phyloP scores from a whole-genome alignment of 1,284 basidiomycete species.

The Melampsora larici-populina region DNA sequence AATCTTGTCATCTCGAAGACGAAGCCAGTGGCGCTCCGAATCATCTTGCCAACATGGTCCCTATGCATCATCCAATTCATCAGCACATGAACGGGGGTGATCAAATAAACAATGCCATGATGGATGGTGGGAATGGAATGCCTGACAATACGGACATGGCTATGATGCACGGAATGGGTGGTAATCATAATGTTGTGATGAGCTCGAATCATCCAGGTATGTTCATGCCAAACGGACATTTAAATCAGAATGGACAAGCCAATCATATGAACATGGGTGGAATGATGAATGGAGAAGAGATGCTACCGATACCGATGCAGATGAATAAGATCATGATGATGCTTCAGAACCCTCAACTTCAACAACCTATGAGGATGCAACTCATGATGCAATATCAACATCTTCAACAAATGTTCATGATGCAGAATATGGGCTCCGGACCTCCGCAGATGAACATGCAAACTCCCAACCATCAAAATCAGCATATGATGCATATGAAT shows the following conservation, averaged over 20 bases:
- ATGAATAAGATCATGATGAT: slow-evolving; percentile 69
- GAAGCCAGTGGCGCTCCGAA: neutral
- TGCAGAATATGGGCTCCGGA: slow-evolving; percentile 43
- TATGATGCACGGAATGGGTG: slow-evolving; percentile 27
- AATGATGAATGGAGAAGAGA: slow-evolving; percentile 13
- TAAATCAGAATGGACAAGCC: slow-evolving; percentile 15
- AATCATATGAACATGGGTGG: slow-evolving; percentile 36
- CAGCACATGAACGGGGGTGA: slow-evolving; percentile 9
- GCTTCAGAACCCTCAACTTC: slow-evolving; percentile 68
- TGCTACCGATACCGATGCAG: slow-evolving; percentile 64
- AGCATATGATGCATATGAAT: slow-evolving; percentile 55
- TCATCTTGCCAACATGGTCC: neutral
- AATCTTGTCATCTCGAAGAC: neutral
- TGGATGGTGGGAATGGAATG: slow-evolving; percentile 10
- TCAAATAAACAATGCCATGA: slow-evolving; percentile 8
- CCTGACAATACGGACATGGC: slow-evolving; percentile 17
- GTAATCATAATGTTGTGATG: slow-evolving; percentile 21
- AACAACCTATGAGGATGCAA: slow-evolving; percentile 67
- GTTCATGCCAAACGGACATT: slow-evolving; percentile 45
- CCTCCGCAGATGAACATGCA: slow-evolving; percentile 31
- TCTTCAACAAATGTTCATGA: slow-evolving; percentile 46
- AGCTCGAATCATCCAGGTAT: slow-evolving; percentile 38
- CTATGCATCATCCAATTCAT: neutral
- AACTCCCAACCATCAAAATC: slow-evolving; percentile 53
- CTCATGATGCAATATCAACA: slow-evolving; percentile 51